These are phyloP conservation scores for Karstenula rhodostoma DNA, from an alignment of 2,329 filamentous ascomycete genomes.

Conservation along the genomic window DNA sequence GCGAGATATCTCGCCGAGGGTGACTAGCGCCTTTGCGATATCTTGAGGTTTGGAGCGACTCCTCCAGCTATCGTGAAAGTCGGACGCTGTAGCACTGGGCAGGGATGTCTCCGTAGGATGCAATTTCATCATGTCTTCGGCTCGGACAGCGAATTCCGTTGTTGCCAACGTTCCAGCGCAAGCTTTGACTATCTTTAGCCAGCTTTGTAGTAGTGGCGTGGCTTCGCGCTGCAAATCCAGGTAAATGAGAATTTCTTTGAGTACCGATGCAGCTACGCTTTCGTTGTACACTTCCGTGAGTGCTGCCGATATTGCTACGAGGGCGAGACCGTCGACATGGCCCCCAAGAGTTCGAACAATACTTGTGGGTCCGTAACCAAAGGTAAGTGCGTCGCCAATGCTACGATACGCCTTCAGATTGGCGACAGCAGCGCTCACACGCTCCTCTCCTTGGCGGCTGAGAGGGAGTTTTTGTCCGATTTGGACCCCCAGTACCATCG, in stretches of 20 bases:
- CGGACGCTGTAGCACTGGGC: neutral
- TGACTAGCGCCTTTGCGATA: conserved; percentile 3
- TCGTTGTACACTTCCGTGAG: conserved; percentile 8
- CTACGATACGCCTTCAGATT: neutral
- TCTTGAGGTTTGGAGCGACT: neutral
- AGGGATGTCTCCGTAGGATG: conserved; percentile 5
- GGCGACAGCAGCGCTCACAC: neutral
- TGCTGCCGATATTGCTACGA: conserved; percentile 11
- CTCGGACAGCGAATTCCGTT: neutral
- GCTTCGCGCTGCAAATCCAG: conserved; percentile 1
- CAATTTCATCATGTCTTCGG: neutral
- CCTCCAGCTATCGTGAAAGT: neutral
- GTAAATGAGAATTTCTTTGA: neutral
- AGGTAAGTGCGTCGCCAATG: neutral
- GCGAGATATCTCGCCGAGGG: conserved; percentile 1
- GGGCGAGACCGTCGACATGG: conserved; percentile 5
- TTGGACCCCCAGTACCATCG: neutral
- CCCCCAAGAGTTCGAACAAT: neutral
- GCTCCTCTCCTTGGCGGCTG: conserved; percentile 2
- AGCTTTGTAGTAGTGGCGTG: neutral
- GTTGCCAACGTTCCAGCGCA: conserved; percentile 8
- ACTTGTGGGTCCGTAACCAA: conserved; percentile 1
- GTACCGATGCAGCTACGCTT: neutral
- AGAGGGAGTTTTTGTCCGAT: conserved; percentile 8
- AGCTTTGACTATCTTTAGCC: conserved; percentile 7